Evolutionary conservation across 495 filamentous ascomycete species (phyloP).

Genomic region (Coniosporium apollinis): DNA sequence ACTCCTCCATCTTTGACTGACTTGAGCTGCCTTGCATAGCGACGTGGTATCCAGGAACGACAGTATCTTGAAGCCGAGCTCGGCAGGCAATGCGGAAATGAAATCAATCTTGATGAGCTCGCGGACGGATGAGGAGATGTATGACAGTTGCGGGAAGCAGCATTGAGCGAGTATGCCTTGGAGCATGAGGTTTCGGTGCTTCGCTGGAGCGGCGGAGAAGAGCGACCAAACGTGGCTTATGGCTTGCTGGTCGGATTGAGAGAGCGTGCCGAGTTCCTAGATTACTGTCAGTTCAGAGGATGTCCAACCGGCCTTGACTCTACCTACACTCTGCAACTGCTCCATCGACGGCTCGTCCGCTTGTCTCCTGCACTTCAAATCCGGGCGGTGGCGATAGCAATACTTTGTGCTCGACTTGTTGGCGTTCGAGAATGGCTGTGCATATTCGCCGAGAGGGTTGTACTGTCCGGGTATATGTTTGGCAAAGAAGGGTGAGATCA

Average conservation of each 20-base stretch:
- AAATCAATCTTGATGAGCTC: constrained; percentile 96
- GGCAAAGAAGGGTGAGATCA: constrained; percentile 64
- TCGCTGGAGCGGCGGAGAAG: constrained; percentile 87
- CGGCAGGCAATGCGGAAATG: constrained; percentile 67
- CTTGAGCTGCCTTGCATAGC: constrained; percentile 93
- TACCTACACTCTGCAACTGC: constrained; percentile 64
- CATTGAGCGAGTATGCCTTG: constrained; percentile 89
- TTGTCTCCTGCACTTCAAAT: constrained; percentile 80
- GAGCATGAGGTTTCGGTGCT: constrained; percentile 87
- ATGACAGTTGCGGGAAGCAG: constrained; percentile 92
- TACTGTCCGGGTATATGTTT: constrained; percentile 77
- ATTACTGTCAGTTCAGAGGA: constrained; percentile 7
- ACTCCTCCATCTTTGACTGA: constrained; percentile 71
- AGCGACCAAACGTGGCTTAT: constrained; percentile 95
- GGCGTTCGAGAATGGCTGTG: constrained; percentile 13
- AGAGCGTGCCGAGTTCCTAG: constrained; percentile 66
- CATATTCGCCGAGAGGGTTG: constrained; percentile 41
- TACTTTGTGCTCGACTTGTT: constrained; percentile 65
- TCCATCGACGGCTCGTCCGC: constrained; percentile 94
- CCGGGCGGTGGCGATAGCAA: constrained; percentile 90
- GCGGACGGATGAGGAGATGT: constrained; percentile 67
- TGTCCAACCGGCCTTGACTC: constrained; percentile 1
- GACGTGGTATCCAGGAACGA: constrained; percentile 87
- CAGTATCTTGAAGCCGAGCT: constrained; percentile 84
- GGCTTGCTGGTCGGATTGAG: constrained; percentile 72